Base-by-base conservation (phyloP, 2,329 filamentous ascomycete species). In the Paecilomyces niveus region DNA sequence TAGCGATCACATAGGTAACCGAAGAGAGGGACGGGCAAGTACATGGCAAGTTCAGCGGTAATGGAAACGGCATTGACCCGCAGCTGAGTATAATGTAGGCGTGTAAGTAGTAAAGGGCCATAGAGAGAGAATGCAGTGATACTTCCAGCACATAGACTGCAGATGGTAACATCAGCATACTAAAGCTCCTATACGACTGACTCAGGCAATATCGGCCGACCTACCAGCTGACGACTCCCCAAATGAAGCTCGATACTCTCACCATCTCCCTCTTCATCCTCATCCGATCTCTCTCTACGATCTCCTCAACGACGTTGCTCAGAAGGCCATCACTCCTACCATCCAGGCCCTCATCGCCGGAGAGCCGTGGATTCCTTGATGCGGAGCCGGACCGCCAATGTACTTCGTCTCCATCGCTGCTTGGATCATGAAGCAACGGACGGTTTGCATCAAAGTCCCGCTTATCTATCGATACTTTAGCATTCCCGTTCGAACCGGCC, bases 111-210 rank as follows among this genome's bases (percentile, higher is more conserved):
- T 54, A 95, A 81, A 65, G 90, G 92, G 8, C 89, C 94, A 72
- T 97, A 99, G 32, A 99, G 85, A 35, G 92, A 96, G 78, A 94
- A 99, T 54, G 92, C 89, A 54, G 91, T 92, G 68, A 97, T 90
- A 68, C 90, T 95, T 61, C 93, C 94, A 31, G 92, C 93, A 72
- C 90, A 94, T 32, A 97, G 82, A 65, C 79, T 81, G 65, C 21
- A 59, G 35, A 39, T 26, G 35, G 55, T 5, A 54, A 18, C 57
- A 61, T 58, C 49, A 56, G 56, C 61, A 54, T 60, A 54, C 18
- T 51, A 29, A 21, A 26, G 39, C n/a, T 8, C n/a, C n/a, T 18
- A 45, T 13, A 21, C 18, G 26, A 21, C 39, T 45, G 39, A 18
- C 6, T 18, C 39, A 58, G 18, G 54, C 10, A 9, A 13, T 18